Evolutionary conservation across 306 rosid genomes (phyloP).

Genomic region (Begonia masoniana): DNA sequence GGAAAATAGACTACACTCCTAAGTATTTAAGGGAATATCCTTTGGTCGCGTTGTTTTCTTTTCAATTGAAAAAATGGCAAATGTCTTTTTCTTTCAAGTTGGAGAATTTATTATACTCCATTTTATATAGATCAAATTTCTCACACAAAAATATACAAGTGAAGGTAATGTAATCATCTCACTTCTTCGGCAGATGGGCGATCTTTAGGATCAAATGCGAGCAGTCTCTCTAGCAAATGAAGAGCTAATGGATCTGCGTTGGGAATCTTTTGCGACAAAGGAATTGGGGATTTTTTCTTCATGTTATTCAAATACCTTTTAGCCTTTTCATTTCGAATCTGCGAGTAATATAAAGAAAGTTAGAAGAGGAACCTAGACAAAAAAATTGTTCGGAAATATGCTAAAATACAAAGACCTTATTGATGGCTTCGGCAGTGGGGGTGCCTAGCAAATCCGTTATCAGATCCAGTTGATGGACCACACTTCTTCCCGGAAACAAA

Average conservation of each 20-base stretch:
- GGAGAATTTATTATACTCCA: too few species aligned
- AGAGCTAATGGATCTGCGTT: slow-evolving; percentile 50
- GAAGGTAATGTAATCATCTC: neutral
- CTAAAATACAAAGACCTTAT: slow-evolving; percentile 28
- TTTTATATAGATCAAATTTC: too few species aligned
- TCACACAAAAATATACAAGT: too few species aligned
- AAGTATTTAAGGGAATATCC: too few species aligned
- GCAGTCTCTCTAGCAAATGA: slow-evolving; percentile 36
- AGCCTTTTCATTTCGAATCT: slow-evolving; percentile 65
- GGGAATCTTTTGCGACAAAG: slow-evolving; percentile 40
- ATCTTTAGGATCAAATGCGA: slow-evolving; percentile 52
- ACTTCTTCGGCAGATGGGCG: slow-evolving; percentile 62
- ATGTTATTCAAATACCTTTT: slow-evolving; percentile 38
- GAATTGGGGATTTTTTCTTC: slow-evolving; percentile 33
- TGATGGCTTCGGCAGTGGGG: slow-evolving; percentile 36
- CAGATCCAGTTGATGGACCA: slow-evolving; percentile 50
- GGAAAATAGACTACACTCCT: too few species aligned
- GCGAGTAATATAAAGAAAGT: slow-evolving; percentile 3
- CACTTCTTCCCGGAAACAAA: slow-evolving; percentile 54
- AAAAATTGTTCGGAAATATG: neutral
- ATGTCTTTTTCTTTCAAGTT: too few species aligned
- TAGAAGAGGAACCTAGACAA: neutral
- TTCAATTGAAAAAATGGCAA: too few species aligned
- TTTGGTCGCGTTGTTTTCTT: too few species aligned
- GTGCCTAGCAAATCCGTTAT: slow-evolving; percentile 58